Evolutionary conservation across 2,329 filamentous ascomycete species (phyloP).

Genomic region (Sclerotinia trifoliorum): DNA sequence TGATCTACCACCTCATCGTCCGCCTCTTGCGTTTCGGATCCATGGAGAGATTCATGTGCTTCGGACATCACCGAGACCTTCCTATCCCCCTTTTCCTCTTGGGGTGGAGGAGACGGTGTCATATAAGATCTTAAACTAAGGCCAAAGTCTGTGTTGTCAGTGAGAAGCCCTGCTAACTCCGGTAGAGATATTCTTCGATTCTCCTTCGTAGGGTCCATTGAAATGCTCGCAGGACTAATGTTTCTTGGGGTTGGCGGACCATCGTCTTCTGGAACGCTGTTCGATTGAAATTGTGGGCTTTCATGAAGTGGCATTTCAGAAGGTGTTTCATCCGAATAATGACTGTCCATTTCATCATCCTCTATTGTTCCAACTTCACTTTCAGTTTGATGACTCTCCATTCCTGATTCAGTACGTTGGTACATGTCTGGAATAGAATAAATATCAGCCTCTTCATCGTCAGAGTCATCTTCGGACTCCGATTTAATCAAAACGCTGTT

Average conservation of each 20-base stretch:
- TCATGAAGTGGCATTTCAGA: constrained; percentile 26
- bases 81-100: constrained; percentile 30
- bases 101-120: constrained; percentile 43
- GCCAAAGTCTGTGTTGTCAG: constrained; percentile 51
- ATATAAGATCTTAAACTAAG: constrained; percentile 56
- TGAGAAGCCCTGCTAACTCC: constrained; percentile 49
- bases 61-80: constrained; percentile 32
- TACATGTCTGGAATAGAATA: constrained; percentile 69
- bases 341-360: constrained; percentile 42
- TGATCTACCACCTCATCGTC: neutral
- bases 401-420: constrained; percentile 50
- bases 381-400: constrained; percentile 27
- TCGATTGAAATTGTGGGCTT: constrained; percentile 31
- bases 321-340: constrained; percentile 49
- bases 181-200: constrained; percentile 42
- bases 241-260: constrained; percentile 52
- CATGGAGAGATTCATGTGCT: constrained; percentile 27
- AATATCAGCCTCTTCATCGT: constrained; percentile 60
- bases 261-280: constrained; percentile 47
- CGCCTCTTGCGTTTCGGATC: constrained; percentile 19
- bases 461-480: constrained; percentile 50
- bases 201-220: constrained; percentile 30
- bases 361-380: constrained; percentile 19
- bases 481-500: constrained; percentile 64
- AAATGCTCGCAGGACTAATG: constrained; percentile 40